Percentiles rank a stretch among this genome's conserved stretches.
phyloP scores from a whole-genome alignment of 2,329 filamentous ascomycete species.

The Penicillium sp. region DNA sequence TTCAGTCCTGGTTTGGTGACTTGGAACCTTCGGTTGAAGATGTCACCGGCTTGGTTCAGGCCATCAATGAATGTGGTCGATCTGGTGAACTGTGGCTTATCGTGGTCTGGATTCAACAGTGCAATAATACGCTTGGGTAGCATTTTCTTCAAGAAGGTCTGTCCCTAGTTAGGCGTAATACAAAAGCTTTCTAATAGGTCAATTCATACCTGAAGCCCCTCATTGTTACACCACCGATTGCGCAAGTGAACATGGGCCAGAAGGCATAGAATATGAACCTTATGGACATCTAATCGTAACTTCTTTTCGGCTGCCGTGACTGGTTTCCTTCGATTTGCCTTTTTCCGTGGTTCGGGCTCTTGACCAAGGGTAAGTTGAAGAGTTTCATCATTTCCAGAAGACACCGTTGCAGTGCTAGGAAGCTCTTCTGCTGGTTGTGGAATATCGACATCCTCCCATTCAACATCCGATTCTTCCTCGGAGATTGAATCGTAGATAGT shows the following conservation, averaged over 20 bases:
- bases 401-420: constrained; percentile 16
- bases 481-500: constrained; percentile 42
- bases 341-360: constrained; percentile 26
- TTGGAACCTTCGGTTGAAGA: constrained; percentile 68
- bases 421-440: constrained; percentile 31
- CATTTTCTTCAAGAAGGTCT: constrained; percentile 57
- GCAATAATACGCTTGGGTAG: constrained; percentile 63
- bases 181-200: background rate
- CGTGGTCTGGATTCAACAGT: constrained; percentile 66
- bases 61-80: constrained; percentile 76
- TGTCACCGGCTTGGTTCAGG: constrained; percentile 63
- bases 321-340: constrained; percentile 45
- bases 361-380: constrained; percentile 41
- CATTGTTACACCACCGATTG: constrained; percentile 87
- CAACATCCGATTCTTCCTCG: constrained; percentile 59
- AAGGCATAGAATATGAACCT: constrained; percentile 78
- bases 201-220: constrained; percentile 57
- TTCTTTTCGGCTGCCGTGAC: constrained; percentile 58
- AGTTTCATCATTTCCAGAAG: constrained; percentile 22
- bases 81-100: constrained; percentile 69
- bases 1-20: constrained; percentile 69
- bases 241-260: constrained; percentile 72
- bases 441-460: constrained; percentile 62
- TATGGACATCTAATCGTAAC: constrained; percentile 73
- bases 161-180: constrained; percentile 13